Evolutionary conservation across 371 early-diverging fungal genomes (phyloP).

Genomic region (Parasitella parasitica): DNA sequence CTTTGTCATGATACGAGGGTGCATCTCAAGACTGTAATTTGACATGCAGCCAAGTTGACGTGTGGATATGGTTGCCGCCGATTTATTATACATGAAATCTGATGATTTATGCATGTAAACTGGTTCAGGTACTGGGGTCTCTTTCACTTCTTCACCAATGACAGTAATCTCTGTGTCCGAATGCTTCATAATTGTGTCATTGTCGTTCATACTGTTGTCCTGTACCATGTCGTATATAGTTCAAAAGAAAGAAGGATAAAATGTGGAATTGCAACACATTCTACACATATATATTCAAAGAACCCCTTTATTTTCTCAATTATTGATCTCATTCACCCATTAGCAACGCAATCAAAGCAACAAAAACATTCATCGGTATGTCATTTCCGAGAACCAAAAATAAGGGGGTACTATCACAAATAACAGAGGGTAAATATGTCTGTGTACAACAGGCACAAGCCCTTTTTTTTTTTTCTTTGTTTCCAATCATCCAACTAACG

Average conservation of each 20-base stretch:
- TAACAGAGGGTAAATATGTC: not conserved
- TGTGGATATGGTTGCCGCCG: constrained; percentile 7
- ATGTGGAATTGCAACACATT: not conserved
- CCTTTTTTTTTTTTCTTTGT: not conserved
- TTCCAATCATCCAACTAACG: not conserved
- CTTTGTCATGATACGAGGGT: constrained; percentile 15
- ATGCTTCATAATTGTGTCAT: not conserved
- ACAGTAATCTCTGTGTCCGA: constrained; percentile 6
- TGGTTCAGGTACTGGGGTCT: not conserved
- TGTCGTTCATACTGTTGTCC: constrained; percentile 6
- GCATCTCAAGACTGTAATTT: constrained; percentile 8
- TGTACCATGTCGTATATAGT: not conserved
- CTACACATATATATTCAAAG: not conserved
- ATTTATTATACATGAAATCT: not conserved
- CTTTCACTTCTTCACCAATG: not conserved
- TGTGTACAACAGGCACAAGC: not conserved
- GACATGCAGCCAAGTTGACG: constrained; percentile 15
- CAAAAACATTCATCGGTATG: constrained; percentile 5
- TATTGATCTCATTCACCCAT: too few relatives aligned
- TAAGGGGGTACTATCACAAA: not conserved
- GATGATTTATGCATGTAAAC: constrained; percentile 7
- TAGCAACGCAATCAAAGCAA: not conserved
- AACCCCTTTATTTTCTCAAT: not conserved
- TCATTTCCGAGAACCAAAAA: constrained; percentile 1
- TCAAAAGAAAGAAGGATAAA: not conserved